Evolutionary conservation across 2,329 filamentous ascomycete genomes (phyloP).

Genomic region (Pochonia chlamydosporia): DNA sequence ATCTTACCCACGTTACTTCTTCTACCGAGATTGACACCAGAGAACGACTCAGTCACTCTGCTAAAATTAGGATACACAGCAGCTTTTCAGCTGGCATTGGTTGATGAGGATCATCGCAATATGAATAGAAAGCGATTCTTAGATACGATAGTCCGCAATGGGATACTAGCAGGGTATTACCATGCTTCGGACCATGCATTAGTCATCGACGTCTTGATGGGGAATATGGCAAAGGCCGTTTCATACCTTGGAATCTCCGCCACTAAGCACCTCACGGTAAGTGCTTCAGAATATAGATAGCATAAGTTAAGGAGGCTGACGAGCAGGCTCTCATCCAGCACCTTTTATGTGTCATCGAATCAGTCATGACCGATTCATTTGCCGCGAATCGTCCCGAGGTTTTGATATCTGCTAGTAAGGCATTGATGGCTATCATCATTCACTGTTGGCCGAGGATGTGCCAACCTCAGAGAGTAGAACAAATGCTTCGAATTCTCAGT

Average conservation of each 20-base stretch:
- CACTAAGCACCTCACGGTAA: constrained; percentile 62
- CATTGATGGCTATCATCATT: constrained; percentile 52
- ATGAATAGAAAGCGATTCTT: constrained; percentile 34
- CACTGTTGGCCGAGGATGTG: constrained; percentile 65
- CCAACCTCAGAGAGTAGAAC: constrained; percentile 48
- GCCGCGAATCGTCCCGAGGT: constrained; percentile 47
- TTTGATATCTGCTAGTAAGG: constrained; percentile 44
- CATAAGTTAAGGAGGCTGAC: constrained; percentile 7
- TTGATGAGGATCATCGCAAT: constrained; percentile 18
- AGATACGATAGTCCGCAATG: constrained; percentile 49
- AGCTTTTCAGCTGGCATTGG: constrained; percentile 50
- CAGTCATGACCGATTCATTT: constrained; percentile 65
- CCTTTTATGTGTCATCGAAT: constrained; percentile 60
- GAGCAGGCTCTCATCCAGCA: constrained; percentile 35
- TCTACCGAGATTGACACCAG: constrained; percentile 71
- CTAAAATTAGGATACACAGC: constrained; percentile 61
- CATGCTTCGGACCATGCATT: constrained; percentile 53
- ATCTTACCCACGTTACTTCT: constrained; percentile 68
- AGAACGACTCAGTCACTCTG: constrained; percentile 60
- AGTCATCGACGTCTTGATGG: constrained; percentile 52
- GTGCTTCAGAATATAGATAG: constrained; percentile 8
- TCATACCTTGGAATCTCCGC: constrained; percentile 53
- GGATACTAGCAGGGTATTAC: constrained; percentile 47
- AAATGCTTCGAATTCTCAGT: constrained; percentile 57
- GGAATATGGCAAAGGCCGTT: constrained; percentile 43